Evolutionary conservation across 352 stramenopile species (phyloP).

Genomic region (Globisporangium recalcitrans): DNA sequence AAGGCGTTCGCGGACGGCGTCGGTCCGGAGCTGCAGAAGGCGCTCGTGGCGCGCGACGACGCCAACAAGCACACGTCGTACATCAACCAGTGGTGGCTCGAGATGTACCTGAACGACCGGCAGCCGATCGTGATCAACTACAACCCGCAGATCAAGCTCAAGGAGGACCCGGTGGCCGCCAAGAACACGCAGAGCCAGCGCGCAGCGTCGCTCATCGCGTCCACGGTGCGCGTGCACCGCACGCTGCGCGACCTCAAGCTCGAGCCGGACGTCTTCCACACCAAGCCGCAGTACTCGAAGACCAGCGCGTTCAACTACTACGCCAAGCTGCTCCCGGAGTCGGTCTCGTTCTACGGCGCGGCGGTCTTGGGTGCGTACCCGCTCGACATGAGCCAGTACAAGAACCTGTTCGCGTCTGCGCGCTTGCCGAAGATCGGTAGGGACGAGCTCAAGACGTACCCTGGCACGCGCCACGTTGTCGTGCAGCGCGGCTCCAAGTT

Average conservation of each 20-base stretch:
- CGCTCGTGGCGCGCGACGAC: conserved; percentile 72
- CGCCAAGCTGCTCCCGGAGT: conserved; percentile 76
- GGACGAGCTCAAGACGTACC: conserved; percentile 68
- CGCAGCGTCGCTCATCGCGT: conserved; percentile 83
- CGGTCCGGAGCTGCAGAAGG: conserved; percentile 63
- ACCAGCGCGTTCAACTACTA: conserved; percentile 79
- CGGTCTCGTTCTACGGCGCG: conserved; percentile 85
- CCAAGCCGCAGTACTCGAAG: conserved; percentile 77
- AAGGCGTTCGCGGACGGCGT: conserved; percentile 48
- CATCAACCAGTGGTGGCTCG: conserved; percentile 91
- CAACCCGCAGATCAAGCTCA: conserved; percentile 89
- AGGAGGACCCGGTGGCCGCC: conserved; percentile 65
- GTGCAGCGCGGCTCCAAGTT: conserved; percentile 85
- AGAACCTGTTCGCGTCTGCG: conserved; percentile 83
- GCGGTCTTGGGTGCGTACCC: conserved; percentile 82
- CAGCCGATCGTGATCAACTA: conserved; percentile 88
- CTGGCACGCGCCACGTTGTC: conserved; percentile 69
- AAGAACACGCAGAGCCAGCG: conserved; percentile 86
- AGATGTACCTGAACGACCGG: conserved; percentile 89
- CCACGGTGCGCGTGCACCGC: conserved; percentile 73
- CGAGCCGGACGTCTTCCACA: conserved; percentile 87
- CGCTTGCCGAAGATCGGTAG: conserved; percentile 58
- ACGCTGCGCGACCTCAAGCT: conserved; percentile 78
- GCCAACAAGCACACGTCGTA: conserved; percentile 86
- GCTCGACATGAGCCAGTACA: conserved; percentile 91